Evolutionary conservation across 768 basidiomycete genomes (phyloP), one percentile per base, ranked within the genome.

Genomic region (Tulasnella sp.): DNA sequence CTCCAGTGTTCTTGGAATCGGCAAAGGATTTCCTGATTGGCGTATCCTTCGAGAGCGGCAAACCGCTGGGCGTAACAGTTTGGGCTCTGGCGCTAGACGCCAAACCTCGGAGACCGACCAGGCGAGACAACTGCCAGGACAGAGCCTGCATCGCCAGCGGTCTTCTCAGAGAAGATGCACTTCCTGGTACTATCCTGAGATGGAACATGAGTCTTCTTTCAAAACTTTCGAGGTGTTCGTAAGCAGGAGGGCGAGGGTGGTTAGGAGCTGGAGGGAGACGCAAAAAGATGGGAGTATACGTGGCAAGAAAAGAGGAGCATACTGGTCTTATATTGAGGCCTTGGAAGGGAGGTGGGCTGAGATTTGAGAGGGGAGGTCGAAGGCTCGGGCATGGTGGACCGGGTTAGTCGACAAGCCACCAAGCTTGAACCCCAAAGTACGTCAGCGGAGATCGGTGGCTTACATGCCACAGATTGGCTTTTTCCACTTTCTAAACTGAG

Each of bases 371-470:
- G 26, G 5, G 20, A 51, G 26, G 61, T 67, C 61, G 29, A 35
- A 16, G 29, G 15, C 6, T 29, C 61, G 32, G 61, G 61, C 61
- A 35, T 15, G 32, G 61, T 16, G 61, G 32, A 3, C 29, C n/a
- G 7, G 26, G 11, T 20, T 4, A 51, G 7, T 5, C 61, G 55
- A 13, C 61, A 67, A 67, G 61, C 61, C 61, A 35, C 61, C 13
- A 67, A 67, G 32, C n/a, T n/a, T 67, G 61, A 67, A 67, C 61
- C 9, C 61, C 61, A 67, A 13, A 51, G 32, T 32, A 67, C 61
- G 61, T 67, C 61, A 67, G 9, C 61, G 29, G 61, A 32, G 61
- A 67, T 67, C 61, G 61, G 61, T 67, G 61, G 61, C 61, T 67
- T 67, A 0, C 1, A 51, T 51, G 7, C 23, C 23, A n/a, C 7